A percentile compares a stretch with the other conserved stretches of the same genome.
Evolutionary conservation across 2,329 filamentous ascomycete species (phyloP).

Genomic region (Neocucurbitaria cava): DNA sequence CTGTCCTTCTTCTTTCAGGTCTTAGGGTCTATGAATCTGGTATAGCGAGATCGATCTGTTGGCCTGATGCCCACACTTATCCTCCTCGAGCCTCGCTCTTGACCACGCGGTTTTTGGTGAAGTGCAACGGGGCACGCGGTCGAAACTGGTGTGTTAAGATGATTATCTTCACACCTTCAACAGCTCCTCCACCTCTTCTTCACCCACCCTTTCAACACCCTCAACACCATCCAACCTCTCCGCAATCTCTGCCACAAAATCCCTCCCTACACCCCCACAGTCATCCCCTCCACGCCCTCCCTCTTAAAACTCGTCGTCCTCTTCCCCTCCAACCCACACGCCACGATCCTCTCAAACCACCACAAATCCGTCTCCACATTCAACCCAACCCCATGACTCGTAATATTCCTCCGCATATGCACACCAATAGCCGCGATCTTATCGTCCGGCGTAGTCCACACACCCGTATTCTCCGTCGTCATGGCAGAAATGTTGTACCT

Average conservation of each 20-base stretch:
- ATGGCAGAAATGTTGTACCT: conserved; percentile 67
- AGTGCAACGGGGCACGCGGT: too few relatives aligned
- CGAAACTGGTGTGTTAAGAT: neutral
- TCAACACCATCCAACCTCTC: conserved; percentile 31
- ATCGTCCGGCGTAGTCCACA: conserved; percentile 66
- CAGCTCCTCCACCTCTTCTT: conserved; percentile 20
- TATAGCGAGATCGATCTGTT: too few relatives aligned
- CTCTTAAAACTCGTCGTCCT: conserved; percentile 75
- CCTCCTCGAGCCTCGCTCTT: too few relatives aligned
- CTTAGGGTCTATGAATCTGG: too few relatives aligned
- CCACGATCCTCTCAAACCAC: conserved; percentile 79
- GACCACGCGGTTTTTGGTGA: too few relatives aligned
- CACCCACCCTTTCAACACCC: conserved; percentile 21
- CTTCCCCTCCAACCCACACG: conserved; percentile 84
- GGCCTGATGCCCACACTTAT: too few relatives aligned
- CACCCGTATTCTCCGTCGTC: conserved; percentile 79
- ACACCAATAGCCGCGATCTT: conserved; percentile 94
- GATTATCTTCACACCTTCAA: conserved; percentile 5
- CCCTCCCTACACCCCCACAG: conserved; percentile 49
- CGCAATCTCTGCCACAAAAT: conserved; percentile 52
- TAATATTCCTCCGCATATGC: conserved; percentile 85
- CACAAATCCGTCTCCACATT: conserved; percentile 71
- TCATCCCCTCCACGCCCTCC: conserved; percentile 53
- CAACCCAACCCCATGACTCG: conserved; percentile 82
- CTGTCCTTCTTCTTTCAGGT: too few relatives aligned